Base-by-base conservation (phyloP, 225 moss, liverwort and hornwort genomes). In the Marchantia paleacea region DNA sequence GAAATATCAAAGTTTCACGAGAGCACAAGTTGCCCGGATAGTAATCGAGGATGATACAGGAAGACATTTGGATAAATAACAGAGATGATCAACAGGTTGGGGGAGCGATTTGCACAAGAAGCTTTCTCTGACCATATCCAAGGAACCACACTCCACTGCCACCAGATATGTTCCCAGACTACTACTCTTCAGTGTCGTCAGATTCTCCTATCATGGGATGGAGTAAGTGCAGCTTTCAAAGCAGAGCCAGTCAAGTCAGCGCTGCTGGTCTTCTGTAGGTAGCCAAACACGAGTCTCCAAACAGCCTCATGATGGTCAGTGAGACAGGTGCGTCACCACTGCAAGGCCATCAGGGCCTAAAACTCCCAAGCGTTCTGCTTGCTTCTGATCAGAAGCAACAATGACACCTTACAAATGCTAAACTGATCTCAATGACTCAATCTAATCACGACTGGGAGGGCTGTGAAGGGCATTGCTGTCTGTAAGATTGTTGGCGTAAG, bases 371-470 rank as follows among this genome's bases (percentile, higher is more conserved):
- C 64, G 31, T 55, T 57, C 12, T 15, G 50, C 28, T 20, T 49
- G 64, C 20, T 24, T 18, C 64, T 60, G 24, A 22, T n/a, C 52
- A 55, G 78, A 78, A 78, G 78, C 78, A 61, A 77, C 48, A 58
- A 30, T 72, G 10, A 29, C 29, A 24, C 53, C 72, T 72, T 54
- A 2, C 9, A 39, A 26, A 13, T 60, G 54, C 54, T 55, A 11
- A 60, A 60, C 58, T 58, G 75, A 75, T 47, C 10, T 19, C 13
- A 12, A 30, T 28, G 52, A 68, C 55, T 71, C 76, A 7, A 53
- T 57, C 87, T 96, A 96, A 87, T 97, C 93, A 72, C 97, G 94
- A 71, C 97, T 94, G 54, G 94, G 97, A 60, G 97, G 93, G 86
- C 97, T 97, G 55, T 89, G 97, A 30, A 94, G 91, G 22, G 92